phyloP scores from a whole-genome alignment of 768 basidiomycete genomes.

The Suillus subaureus region DNA sequence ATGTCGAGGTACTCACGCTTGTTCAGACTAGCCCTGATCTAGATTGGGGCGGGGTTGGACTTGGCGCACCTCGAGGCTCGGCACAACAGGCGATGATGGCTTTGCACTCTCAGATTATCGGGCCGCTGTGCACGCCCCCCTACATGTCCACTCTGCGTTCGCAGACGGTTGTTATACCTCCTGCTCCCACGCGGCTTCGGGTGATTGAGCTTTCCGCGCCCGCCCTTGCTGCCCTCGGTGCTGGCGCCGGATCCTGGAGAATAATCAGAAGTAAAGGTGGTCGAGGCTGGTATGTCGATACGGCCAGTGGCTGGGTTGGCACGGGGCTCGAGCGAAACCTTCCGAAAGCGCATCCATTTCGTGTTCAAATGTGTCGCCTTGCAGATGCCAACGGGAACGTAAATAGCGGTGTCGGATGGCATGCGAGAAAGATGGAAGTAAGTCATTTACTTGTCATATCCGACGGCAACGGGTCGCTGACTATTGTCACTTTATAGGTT shows the following conservation, averaged over 20 bases:
- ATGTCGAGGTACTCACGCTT: slow-evolving; percentile 87
- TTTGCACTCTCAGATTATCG: slow-evolving; percentile 76
- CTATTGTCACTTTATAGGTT: slow-evolving; percentile 46
- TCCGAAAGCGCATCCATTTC: slow-evolving; percentile 60
- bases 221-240: slow-evolving; percentile 71
- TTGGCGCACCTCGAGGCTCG: slow-evolving; percentile 37
- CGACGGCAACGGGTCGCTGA: slow-evolving; percentile 5
- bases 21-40: slow-evolving; percentile 77
- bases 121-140: slow-evolving; percentile 78
- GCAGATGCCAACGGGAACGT: slow-evolving; percentile 86
- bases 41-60: slow-evolving; percentile 49
- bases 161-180: slow-evolving; percentile 31
- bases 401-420: slow-evolving; percentile 93
- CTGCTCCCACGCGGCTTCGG: slow-evolving; percentile 72
- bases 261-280: slow-evolving; percentile 92
- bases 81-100: slow-evolving; percentile 72
- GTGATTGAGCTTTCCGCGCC: slow-evolving; percentile 83
- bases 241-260: slow-evolving; percentile 84
- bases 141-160: slow-evolving; percentile 60
- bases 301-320: slow-evolving; percentile 76
- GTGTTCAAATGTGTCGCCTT: slow-evolving; percentile 70
- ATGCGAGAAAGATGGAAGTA: slow-evolving; percentile 96
- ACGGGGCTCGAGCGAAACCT: slow-evolving; percentile 63
- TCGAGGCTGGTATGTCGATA: slow-evolving; percentile 93
- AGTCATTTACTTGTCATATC: slow-evolving; percentile 28